Conservation (phyloP, 768 basidiomycete species). For the Sarcomyxa edulis region DNA sequence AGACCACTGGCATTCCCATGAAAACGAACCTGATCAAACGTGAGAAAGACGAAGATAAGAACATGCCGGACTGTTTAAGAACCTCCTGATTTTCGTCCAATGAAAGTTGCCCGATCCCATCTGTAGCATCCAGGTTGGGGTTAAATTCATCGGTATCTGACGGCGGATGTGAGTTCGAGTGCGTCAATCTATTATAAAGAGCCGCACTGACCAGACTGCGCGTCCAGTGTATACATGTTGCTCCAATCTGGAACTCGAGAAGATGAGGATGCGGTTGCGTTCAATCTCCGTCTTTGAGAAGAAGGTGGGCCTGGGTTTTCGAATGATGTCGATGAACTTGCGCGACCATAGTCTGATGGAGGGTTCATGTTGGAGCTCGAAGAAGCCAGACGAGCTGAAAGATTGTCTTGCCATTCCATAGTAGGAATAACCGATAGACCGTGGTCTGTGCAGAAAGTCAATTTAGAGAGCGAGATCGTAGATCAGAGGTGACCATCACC, state of each 20-base stretch:
- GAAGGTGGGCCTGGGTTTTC: slow-evolving; percentile 28
- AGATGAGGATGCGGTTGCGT: slow-evolving; percentile 21
- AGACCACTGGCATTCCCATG: slow-evolving; percentile 77
- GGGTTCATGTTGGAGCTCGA: too few relatives aligned
- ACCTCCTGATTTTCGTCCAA: slow-evolving; percentile 77
- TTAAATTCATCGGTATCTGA: slow-evolving; percentile 5
- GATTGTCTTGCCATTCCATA: slow-evolving; percentile 73
- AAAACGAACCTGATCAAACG: slow-evolving; percentile 62
- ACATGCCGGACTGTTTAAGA: background rate
- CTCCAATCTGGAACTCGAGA: slow-evolving; percentile 46
- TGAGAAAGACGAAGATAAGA: too few relatives aligned
- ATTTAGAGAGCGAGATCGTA: slow-evolving; percentile 6
- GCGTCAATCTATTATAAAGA: too few relatives aligned
- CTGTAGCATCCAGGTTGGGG: slow-evolving; percentile 34
- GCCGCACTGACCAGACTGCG: slow-evolving; percentile 4
- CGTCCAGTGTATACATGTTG: slow-evolving; percentile 55
- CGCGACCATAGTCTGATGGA: too few relatives aligned
- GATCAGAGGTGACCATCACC: slow-evolving; percentile 26
- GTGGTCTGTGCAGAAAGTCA: slow-evolving; percentile 43
- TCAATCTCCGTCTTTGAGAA: slow-evolving; percentile 43
- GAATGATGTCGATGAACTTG: slow-evolving; percentile 2
- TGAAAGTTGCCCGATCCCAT: slow-evolving; percentile 65
- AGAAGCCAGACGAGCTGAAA: slow-evolving; percentile 49
- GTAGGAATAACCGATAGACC: slow-evolving; percentile 61
- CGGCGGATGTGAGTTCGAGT: too few relatives aligned